Percentiles rank a stretch among this genome's conserved stretches.
Conservation (phyloP, 768 basidiomycete genomes). For the Xerocomellus intermedius region DNA sequence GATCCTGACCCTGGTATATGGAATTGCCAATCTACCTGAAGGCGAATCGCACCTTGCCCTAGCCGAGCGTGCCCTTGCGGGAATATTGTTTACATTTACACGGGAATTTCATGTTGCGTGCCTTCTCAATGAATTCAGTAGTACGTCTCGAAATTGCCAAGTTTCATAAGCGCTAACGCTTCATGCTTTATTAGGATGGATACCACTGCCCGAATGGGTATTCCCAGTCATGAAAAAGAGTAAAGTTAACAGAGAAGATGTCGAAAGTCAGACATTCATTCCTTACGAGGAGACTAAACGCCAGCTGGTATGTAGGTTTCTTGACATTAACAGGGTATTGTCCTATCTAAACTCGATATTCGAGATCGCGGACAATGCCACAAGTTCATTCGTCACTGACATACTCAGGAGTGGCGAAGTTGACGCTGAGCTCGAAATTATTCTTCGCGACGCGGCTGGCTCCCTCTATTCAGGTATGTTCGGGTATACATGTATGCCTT, state of each 20-base stretch:
- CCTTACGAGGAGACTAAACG: constrained; percentile 7
- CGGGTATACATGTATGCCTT: background rate
- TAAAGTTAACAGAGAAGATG: background rate
- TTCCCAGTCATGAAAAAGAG: background rate
- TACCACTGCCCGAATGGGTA: background rate
- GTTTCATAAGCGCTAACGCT: background rate
- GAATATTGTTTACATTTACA: constrained; percentile 7
- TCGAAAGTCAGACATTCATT: constrained; percentile 5
- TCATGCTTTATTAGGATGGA: background rate
- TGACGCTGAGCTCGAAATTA: background rate
- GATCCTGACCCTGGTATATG: constrained; percentile 1
- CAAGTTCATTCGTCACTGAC: constrained; percentile 6
- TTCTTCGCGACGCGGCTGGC: constrained; percentile 5
- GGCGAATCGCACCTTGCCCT: background rate
- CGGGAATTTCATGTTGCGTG: constrained; percentile 1
- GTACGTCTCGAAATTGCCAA: background rate
- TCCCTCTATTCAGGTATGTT: constrained; percentile 6
- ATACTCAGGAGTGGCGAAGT: background rate
- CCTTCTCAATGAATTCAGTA: background rate
- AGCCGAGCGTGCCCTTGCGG: constrained; percentile 2
- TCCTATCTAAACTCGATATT: background rate
- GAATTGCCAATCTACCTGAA: background rate
- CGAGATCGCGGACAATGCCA: background rate
- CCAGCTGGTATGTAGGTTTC: background rate
- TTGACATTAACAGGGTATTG: background rate